A percentile compares a stretch with the other conserved stretches of the same genome.
Conservation (phyloP, 2,329 filamentous ascomycete genomes). For the Aspergillus chevalieri region DNA sequence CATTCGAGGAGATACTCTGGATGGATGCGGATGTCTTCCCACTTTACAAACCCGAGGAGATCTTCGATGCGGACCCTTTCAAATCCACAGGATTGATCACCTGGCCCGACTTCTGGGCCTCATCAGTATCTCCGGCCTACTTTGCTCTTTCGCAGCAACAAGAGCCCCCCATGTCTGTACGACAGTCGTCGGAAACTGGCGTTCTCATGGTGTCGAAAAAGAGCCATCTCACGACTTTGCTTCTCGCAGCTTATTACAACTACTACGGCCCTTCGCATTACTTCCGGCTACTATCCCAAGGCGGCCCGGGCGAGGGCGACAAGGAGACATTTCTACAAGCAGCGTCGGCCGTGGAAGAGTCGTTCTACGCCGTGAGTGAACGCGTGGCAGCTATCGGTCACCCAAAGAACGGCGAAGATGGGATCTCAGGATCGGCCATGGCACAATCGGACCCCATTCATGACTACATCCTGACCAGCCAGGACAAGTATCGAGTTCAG, state of each 20-base stretch:
- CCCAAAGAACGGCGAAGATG: constrained; percentile 17
- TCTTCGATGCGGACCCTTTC: constrained; percentile 49
- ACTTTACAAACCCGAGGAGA: constrained; percentile 34
- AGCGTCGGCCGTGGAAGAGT: constrained; percentile 25
- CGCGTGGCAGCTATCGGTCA: constrained; percentile 31
- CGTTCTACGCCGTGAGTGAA: constrained; percentile 33
- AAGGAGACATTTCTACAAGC: constrained; percentile 36
- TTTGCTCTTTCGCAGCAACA: constrained; percentile 35
- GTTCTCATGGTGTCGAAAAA: constrained; percentile 33
- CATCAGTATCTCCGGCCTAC: constrained; percentile 39
- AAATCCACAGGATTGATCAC: constrained; percentile 47
- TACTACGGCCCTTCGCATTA: constrained; percentile 32
- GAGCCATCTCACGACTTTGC: constrained; percentile 26
- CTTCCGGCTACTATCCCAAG: constrained; percentile 35
- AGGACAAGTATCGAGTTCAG: constrained; percentile 28
- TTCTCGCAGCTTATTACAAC: constrained; percentile 34
- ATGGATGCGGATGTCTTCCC: constrained; percentile 54
- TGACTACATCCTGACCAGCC: constrained; percentile 29
- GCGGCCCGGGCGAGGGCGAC: constrained; percentile 33
- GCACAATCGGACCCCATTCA: constrained; percentile 34
- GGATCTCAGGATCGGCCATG: constrained; percentile 31
- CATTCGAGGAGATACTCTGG: constrained; percentile 53
- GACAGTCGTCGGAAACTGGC: constrained; percentile 33
- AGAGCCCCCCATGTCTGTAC: constrained; percentile 26
- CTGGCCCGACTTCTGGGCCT: constrained; percentile 52